These are phyloP conservation scores for Jatropha multifida DNA, from an alignment of 441 rosid species.

Conservation along the genomic window DNA sequence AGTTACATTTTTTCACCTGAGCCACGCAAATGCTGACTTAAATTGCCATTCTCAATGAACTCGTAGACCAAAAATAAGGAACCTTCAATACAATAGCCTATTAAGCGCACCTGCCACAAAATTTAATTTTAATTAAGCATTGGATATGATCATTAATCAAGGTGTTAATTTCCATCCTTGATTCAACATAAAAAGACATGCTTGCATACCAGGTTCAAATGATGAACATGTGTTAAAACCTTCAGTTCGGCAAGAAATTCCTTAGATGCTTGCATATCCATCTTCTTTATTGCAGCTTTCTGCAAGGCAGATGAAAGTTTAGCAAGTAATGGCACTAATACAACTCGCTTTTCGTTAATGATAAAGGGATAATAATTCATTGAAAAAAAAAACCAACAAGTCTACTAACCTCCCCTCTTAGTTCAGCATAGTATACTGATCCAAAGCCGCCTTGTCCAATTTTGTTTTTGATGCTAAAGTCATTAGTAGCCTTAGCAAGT, in stretches of 20 bases:
- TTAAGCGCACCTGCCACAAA: constrained; percentile 68
- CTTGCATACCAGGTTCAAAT: constrained; percentile 77
- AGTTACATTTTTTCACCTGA: constrained; percentile 45
- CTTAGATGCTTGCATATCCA: constrained; percentile 95
- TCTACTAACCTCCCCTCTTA: constrained; percentile 82
- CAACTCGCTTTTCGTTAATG: background rate
- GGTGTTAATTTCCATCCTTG: background rate
- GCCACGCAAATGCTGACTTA: constrained; percentile 87
- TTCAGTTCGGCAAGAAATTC: constrained; percentile 93
- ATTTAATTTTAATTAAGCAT: background rate
- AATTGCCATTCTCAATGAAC: constrained; percentile 83
- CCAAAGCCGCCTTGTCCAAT: constrained; percentile 96
- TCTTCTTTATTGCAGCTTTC: constrained; percentile 99
- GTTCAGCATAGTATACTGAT: constrained; percentile 78
- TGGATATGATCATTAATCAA: background rate
- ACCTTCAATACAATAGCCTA: constrained; percentile 94
- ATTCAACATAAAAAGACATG: background rate
- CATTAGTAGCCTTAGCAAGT: constrained; percentile 36
- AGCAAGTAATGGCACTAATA: background rate
- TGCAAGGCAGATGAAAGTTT: constrained; percentile 24
- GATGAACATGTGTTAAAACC: constrained; percentile 93
- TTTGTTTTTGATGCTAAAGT: constrained; percentile 72
- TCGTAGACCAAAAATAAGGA: constrained; percentile 89
- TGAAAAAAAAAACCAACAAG: too few relatives aligned
- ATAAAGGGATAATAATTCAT: background rate